Conservation (phyloP, 2,329 filamentous ascomycete genomes). For the Cladorrhinum sp. region DNA sequence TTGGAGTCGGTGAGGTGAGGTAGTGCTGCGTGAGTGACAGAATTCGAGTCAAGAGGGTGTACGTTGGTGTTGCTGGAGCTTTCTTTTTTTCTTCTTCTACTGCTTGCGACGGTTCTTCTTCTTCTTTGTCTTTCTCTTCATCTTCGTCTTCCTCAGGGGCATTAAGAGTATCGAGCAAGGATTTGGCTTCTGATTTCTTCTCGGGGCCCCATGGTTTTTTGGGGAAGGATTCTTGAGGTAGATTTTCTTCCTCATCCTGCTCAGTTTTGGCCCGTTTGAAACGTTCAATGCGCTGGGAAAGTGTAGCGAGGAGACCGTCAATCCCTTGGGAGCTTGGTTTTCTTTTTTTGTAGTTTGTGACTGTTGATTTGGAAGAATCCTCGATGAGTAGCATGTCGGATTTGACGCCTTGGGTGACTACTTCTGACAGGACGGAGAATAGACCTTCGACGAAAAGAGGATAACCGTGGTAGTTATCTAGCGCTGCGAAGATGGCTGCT, state of each 20-base stretch:
- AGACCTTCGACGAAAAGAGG: conserved; percentile 78
- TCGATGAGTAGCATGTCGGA: conserved; percentile 49
- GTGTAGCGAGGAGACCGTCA: conserved; percentile 50
- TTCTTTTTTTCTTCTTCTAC: conserved; percentile 41
- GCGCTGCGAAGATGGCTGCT: conserved; percentile 81
- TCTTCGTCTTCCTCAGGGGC: conserved; percentile 31
- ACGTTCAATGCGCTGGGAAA: conserved; percentile 61
- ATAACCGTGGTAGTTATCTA: conserved; percentile 97
- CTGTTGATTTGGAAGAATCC: conserved; percentile 33
- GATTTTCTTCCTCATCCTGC: conserved; percentile 31
- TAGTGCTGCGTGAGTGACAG: conserved; percentile 84
- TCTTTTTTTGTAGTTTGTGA: conserved; percentile 43
- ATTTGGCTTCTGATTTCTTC: conserved; percentile 31
- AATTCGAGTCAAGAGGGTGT: conserved; percentile 77
- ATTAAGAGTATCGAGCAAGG: conserved; percentile 34
- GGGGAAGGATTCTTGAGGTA: conserved; percentile 32
- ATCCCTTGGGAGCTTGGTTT: conserved; percentile 36
- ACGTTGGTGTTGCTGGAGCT: conserved; percentile 71
- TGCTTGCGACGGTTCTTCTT: conserved; percentile 30
- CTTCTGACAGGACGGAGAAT: conserved; percentile 76
- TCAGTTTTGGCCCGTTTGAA: conserved; percentile 33
- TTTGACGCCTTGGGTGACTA: conserved; percentile 78
- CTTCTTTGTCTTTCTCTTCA: conserved; percentile 35
- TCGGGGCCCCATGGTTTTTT: conserved; percentile 33
- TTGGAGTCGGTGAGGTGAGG: conserved; percentile 78